These are phyloP conservation scores for Grammothele lineata DNA, from an alignment of 768 basidiomycete species.

Conservation along the genomic window DNA sequence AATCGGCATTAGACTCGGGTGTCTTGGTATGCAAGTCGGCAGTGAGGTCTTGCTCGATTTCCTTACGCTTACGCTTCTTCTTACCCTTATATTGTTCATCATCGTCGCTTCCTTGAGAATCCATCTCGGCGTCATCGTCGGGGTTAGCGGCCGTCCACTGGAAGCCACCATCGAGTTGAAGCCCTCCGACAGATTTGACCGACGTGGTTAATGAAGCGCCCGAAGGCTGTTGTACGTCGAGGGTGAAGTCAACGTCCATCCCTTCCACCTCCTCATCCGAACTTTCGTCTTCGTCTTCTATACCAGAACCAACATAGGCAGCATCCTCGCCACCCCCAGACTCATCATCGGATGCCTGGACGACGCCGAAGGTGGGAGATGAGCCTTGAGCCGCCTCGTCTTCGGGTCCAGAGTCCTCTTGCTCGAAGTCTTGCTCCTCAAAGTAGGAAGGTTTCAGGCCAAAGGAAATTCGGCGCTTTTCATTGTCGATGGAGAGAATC, in stretches of 20 bases:
- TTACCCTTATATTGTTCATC: slow-evolving; percentile 45
- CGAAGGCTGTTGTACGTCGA: slow-evolving; percentile 16
- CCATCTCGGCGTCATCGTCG: slow-evolving; percentile 37
- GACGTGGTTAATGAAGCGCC: neutral
- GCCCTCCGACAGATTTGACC: slow-evolving; percentile 6
- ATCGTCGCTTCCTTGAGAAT: slow-evolving; percentile 44
- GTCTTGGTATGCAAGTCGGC: slow-evolving; percentile 80
- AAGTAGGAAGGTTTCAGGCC: slow-evolving; percentile 89
- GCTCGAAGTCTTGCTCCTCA: slow-evolving; percentile 54
- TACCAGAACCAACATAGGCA: too few species aligned
- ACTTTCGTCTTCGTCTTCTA: slow-evolving; percentile 4
- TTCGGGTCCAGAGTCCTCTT: slow-evolving; percentile 28
- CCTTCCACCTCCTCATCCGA: slow-evolving; percentile 31
- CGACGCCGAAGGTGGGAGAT: slow-evolving; percentile 28
- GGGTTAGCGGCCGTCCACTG: slow-evolving; percentile 55
- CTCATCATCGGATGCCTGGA: slow-evolving; percentile 19
- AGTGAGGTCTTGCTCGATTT: slow-evolving; percentile 76
- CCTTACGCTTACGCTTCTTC: slow-evolving; percentile 64
- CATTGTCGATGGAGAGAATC: slow-evolving; percentile 67
- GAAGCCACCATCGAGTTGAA: slow-evolving; percentile 60
- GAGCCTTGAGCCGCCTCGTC: slow-evolving; percentile 17
- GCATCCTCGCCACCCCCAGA: slow-evolving; percentile 15
- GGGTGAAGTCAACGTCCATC: slow-evolving; percentile 44
- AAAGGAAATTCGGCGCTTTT: slow-evolving; percentile 77
- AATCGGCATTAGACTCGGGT: slow-evolving; percentile 92